Evolutionary conservation across 768 basidiomycete genomes (phyloP).

Genomic region (Paxillus rubicundulus): DNA sequence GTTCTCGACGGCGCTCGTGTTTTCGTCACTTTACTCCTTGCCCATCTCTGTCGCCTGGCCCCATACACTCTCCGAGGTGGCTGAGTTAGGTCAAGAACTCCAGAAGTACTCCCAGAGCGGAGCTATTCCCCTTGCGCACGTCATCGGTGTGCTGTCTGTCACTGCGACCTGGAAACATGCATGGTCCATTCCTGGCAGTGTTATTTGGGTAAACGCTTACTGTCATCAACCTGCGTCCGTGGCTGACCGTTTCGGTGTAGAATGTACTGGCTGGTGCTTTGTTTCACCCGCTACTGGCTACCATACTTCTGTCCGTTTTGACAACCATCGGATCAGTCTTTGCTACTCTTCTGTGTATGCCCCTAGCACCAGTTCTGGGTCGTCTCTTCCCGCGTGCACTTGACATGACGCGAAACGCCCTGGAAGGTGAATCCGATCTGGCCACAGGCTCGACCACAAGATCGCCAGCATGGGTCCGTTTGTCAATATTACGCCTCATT

Average conservation of each 20-base stretch:
- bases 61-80: constrained; percentile 69
- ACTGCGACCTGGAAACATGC: constrained; percentile 95
- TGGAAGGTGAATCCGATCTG: constrained; percentile 63
- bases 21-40: constrained; percentile 48
- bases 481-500: constrained; percentile 84
- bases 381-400: constrained; percentile 82
- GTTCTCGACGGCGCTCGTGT: constrained; percentile 57
- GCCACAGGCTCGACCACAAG: constrained; percentile 35
- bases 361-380: constrained; percentile 80
- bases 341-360: constrained; percentile 76
- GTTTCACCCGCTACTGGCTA: constrained; percentile 79
- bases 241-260: constrained; percentile 39
- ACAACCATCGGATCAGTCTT: constrained; percentile 85
- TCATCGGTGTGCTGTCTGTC: constrained; percentile 77
- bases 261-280: constrained; percentile 89
- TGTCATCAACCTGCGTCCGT: constrained; percentile 1
- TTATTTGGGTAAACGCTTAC: constrained; percentile 68
- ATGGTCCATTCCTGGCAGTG: constrained; percentile 94
- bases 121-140: constrained; percentile 61
- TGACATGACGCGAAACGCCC: constrained; percentile 76
- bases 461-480: constrained; percentile 71
- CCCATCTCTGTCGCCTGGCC: constrained; percentile 79
- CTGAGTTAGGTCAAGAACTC: constrained; percentile 70
- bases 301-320: constrained; percentile 75
- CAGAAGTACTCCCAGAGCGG: constrained; percentile 79